Evolutionary conservation across 1,139 yeast species (phyloP), one percentile per base, ranked within the genome.

Genomic region (Candida labiduridarum): DNA sequence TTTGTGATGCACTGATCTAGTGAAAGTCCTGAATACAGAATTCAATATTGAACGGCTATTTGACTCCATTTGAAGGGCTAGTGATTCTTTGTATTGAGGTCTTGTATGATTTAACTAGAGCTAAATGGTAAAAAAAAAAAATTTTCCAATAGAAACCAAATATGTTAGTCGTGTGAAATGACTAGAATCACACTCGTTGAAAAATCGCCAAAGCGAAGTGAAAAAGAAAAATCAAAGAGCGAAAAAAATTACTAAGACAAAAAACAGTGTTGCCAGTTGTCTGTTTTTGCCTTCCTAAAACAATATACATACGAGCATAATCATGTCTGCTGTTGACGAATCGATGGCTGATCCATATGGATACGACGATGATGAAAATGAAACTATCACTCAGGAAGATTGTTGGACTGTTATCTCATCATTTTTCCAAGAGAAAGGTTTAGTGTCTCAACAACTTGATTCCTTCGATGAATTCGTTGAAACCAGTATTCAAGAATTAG

Each of bases 391-490:
- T 25, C 90, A 97, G 34, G 98, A 95, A 74, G 99, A 95, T 76
- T 92, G 98, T 73, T 95, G 99, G 99, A 87, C 96, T 38, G 98
- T 95, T 57, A 94, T 95, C 59, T 88, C 97, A 41, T 82, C 98
- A 27, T 95, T 94, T 69, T 95, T 95, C 78, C 92, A 87, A 69
- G 96, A 92, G 65, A 92, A 92, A 67, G 99, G 99, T 52, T 81
- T 95, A 62, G 99, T 94, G 30, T 91, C 98, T 31, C 99, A 94
- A 72, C 99, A 95, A 76, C 79, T 95, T 63, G 99, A 94, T 67
- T 95, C 99, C 16, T 95, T 95, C 69, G 97, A 95, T 72, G 99
- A 95, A 74, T 95, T 95, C 70, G 92, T 95, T 60, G 97, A 91
- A 69, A 85, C 96, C 30, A 90, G 98, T 45, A 89, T 95, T 67